Evolutionary conservation across 345 rosid species (phyloP).

Genomic region (Pistacia vera): DNA sequence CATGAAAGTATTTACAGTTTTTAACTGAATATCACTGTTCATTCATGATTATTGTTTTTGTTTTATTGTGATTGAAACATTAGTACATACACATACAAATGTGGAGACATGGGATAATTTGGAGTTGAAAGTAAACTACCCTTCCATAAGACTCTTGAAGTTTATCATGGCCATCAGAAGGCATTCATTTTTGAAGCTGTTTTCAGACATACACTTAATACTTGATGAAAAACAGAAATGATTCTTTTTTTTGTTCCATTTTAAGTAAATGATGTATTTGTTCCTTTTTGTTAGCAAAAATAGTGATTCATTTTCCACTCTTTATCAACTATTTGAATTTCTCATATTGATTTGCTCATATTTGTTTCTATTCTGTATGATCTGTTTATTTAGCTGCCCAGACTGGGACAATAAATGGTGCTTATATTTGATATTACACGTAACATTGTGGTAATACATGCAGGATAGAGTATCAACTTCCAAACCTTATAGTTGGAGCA

Average conservation of each 20-base stretch:
- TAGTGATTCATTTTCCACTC: neutral
- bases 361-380: neutral
- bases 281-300: neutral
- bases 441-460: constrained; percentile 20
- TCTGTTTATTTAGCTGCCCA: neutral
- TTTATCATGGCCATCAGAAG: neutral
- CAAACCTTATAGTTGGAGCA: constrained; percentile 89
- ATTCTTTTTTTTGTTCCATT: neutral
- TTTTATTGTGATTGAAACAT: neutral
- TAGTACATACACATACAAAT: too few species aligned
- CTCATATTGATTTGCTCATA: neutral
- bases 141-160: neutral
- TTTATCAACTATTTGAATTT: neutral
- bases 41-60: too few species aligned
- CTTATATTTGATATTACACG: neutral
- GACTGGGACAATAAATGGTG: neutral
- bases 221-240: neutral
- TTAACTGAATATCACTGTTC: too few species aligned
- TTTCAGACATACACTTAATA: neutral
- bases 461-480: constrained; percentile 96
- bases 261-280: neutral
- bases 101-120: neutral
- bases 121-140: neutral
- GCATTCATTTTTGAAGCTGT: neutral
- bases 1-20: neutral